phyloP scores from a whole-genome alignment of 2,329 filamentous ascomycete genomes.

The Diaporthe capsici region DNA sequence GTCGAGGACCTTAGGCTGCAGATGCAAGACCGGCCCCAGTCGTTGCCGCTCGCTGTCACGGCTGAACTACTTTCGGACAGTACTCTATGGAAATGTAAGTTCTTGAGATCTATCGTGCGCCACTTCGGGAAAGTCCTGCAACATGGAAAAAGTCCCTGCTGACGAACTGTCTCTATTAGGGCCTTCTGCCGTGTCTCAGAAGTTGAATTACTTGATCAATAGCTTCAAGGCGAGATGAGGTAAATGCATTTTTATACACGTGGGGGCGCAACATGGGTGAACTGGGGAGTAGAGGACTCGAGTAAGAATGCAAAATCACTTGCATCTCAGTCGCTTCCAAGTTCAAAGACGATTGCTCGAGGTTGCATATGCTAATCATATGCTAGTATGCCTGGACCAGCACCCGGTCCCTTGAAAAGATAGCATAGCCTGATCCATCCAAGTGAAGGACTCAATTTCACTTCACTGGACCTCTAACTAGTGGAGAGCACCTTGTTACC shows the following conservation, averaged over 20 bases:
- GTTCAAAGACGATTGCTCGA: too few relatives aligned
- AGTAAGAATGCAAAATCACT: background rate
- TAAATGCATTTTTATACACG: accelerated
- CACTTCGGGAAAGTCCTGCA: background rate
- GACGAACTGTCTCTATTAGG: background rate
- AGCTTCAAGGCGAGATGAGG: background rate
- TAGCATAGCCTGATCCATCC: too few relatives aligned
- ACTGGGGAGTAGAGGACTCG: background rate
- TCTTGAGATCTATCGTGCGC: background rate
- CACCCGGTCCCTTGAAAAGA: too few relatives aligned
- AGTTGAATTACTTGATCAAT: background rate
- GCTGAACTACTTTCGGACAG: background rate
- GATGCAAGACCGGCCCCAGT: background rate
- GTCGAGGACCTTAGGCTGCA: background rate
- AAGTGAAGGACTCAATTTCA: too few relatives aligned
- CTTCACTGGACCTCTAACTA: too few relatives aligned
- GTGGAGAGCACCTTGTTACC: too few relatives aligned
- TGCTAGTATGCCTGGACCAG: too few relatives aligned
- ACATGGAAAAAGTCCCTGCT: background rate
- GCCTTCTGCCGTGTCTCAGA: background rate
- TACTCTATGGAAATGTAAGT: background rate
- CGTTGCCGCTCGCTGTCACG: background rate
- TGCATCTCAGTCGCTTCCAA: background rate
- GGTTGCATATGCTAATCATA: too few relatives aligned
- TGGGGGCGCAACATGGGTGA: background rate